Percentiles rank a stretch among this genome's conserved stretches.
Evolutionary conservation across 345 rosid genomes (phyloP).

Genomic region (Gossypium thurberi): DNA sequence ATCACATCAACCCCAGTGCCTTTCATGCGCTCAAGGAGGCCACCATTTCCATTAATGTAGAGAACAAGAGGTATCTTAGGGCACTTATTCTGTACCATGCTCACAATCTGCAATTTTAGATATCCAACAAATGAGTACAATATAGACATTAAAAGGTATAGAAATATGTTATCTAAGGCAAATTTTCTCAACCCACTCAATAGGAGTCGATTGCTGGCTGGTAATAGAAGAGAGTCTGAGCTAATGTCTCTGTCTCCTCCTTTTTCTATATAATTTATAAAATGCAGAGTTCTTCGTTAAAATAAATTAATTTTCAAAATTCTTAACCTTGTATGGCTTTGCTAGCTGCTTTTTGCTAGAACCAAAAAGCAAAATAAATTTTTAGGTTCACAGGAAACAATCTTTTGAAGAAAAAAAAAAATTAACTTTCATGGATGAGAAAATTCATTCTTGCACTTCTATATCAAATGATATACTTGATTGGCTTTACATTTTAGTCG

Average conservation of each 20-base stretch:
- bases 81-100: conserved; percentile 52
- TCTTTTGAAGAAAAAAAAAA: not conserved
- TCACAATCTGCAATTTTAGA: conserved; percentile 49
- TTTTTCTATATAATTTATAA: not conserved
- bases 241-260: not conserved
- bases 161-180: not conserved
- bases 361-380: not conserved
- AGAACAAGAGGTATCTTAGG: conserved; percentile 83
- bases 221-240: not conserved
- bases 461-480: not conserved
- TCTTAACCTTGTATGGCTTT: not conserved
- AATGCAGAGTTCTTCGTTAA: not conserved
- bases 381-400: not conserved
- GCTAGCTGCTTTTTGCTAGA: not conserved
- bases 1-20: conserved; percentile 85
- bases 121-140: not conserved
- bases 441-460: not conserved
- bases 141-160: not conserved
- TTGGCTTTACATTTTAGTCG: not conserved
- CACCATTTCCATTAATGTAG: conserved; percentile 92
- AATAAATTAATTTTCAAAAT: not conserved
- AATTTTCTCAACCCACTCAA: not conserved
- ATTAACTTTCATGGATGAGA: not conserved
- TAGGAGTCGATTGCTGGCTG: not conserved
- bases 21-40: conserved; percentile 88